Percentiles rank a stretch among this genome's conserved stretches.
These are phyloP conservation scores for Moricandia arvensis DNA, from an alignment of 345 rosid species.

Conservation along the genomic window DNA sequence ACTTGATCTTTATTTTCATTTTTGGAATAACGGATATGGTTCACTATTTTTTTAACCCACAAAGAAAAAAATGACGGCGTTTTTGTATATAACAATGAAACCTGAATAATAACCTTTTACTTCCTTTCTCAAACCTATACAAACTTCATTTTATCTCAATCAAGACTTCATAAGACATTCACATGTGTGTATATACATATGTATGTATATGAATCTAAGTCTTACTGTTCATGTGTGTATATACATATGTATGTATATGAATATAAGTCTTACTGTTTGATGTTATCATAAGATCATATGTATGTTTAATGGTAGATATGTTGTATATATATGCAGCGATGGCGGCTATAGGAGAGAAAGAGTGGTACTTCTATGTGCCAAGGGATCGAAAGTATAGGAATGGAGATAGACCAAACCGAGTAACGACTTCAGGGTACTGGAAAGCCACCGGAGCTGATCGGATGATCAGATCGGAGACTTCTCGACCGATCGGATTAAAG, in stretches of 20 bases:
- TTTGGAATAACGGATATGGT: not conserved
- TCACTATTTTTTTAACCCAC: not conserved
- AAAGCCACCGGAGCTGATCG: constrained; percentile 99
- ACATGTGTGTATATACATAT: not conserved
- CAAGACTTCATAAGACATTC: constrained; percentile 4
- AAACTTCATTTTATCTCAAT: not conserved
- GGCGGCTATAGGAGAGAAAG: constrained; percentile 99
- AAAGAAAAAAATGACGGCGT: not conserved
- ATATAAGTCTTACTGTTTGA: too few relatives aligned
- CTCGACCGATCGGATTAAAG: constrained; percentile 85
- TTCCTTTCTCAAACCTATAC: not conserved
- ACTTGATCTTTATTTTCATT: not conserved
- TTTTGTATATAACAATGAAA: not conserved
- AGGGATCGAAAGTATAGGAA: constrained; percentile 92
- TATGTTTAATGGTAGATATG: not conserved
- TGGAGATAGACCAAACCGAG: constrained; percentile 96
- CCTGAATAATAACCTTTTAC: not conserved
- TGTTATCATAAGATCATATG: not conserved
- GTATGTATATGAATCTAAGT: not conserved
- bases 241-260: too few relatives aligned
- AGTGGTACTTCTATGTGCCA: constrained; percentile 98
- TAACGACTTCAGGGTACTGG: constrained; percentile 97
- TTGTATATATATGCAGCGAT: constrained; percentile 52
- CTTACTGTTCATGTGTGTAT: too few relatives aligned
- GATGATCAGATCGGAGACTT: constrained; percentile 78